Evolutionary conservation across 768 basidiomycete genomes (phyloP).

Genomic region (Kondoa malvinella): DNA sequence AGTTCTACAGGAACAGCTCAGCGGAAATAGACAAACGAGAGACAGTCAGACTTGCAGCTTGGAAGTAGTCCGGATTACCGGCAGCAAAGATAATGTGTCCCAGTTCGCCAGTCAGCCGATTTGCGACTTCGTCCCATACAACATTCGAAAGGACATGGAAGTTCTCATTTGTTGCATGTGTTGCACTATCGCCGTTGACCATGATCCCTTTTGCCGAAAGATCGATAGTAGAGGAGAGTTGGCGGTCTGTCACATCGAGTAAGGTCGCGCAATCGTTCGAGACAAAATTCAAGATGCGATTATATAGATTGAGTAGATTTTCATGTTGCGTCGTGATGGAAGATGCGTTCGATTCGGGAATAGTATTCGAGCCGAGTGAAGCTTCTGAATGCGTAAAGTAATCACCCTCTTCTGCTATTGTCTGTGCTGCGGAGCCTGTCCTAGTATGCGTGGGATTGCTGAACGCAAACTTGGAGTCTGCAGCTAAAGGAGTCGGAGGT

Average conservation of each 20-base stretch:
- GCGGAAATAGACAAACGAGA: slow-evolving; percentile 1
- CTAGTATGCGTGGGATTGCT: background rate
- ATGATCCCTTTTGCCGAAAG: background rate
- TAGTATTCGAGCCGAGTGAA: background rate
- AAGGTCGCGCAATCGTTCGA: slow-evolving; percentile 56
- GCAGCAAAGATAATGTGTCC: slow-evolving; percentile 73
- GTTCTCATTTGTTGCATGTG: slow-evolving; percentile 20
- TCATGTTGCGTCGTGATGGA: slow-evolving; percentile 35
- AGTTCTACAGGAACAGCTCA: slow-evolving; percentile 42
- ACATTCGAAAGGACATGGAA: slow-evolving; percentile 79
- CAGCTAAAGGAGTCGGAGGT: background rate
- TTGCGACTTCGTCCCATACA: slow-evolving; percentile 69
- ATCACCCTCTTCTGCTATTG: background rate
- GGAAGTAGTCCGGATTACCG: slow-evolving; percentile 75
- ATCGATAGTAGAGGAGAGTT: slow-evolving; percentile 27
- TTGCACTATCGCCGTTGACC: background rate
- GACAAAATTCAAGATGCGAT: slow-evolving; percentile 61
- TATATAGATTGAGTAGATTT: slow-evolving; percentile 59
- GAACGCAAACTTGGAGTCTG: background rate
- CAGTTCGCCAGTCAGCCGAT: slow-evolving; percentile 65
- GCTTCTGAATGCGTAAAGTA: slow-evolving; percentile 13
- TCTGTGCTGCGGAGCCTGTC: background rate
- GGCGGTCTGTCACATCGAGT: slow-evolving; percentile 60
- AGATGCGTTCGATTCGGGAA: slow-evolving; percentile 36
- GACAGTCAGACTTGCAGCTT: slow-evolving; percentile 44